A percentile compares a stretch with the other conserved stretches of the same genome.
Conservation (phyloP, 2,329 filamentous ascomycete genomes). For the Venturia asperata region DNA sequence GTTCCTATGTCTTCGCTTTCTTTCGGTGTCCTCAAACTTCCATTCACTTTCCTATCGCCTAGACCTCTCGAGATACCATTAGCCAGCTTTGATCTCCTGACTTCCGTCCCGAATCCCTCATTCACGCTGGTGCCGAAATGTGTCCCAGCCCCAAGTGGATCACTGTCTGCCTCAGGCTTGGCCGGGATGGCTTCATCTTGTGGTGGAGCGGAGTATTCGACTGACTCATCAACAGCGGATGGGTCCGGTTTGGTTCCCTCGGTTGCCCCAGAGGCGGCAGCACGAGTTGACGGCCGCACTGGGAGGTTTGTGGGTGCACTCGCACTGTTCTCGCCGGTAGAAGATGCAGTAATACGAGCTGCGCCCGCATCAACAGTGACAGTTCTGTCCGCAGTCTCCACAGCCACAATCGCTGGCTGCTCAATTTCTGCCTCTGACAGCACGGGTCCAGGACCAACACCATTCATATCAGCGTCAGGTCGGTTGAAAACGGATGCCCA, state of each 20-base stretch:
- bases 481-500: slow-evolving; percentile 86
- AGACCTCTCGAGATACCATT: not conserved
- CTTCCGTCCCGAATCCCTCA: not conserved
- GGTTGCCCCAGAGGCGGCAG: no score
- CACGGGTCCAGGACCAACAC: slow-evolving; percentile 5
- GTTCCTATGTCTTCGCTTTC: not conserved
- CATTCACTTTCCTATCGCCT: not conserved
- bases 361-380: not conserved
- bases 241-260: not conserved
- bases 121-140: not conserved
- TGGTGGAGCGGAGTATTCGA: not conserved
- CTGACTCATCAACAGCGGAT: not conserved
- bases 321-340: not conserved
- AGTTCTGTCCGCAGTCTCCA: slow-evolving; percentile 1
- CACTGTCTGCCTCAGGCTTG: not conserved
- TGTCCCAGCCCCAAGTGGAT: not conserved
- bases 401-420: not conserved
- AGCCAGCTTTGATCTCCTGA: not conserved
- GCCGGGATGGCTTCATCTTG: not conserved
- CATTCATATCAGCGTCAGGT: slow-evolving; percentile 87
- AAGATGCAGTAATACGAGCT: not conserved
- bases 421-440: not conserved
- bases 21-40: not conserved
- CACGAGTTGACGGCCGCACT: not conserved
- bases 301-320: not conserved